phyloP scores from a whole-genome alignment of 352 stramenopile genomes.

The Phytophthora pseudosyringae region DNA sequence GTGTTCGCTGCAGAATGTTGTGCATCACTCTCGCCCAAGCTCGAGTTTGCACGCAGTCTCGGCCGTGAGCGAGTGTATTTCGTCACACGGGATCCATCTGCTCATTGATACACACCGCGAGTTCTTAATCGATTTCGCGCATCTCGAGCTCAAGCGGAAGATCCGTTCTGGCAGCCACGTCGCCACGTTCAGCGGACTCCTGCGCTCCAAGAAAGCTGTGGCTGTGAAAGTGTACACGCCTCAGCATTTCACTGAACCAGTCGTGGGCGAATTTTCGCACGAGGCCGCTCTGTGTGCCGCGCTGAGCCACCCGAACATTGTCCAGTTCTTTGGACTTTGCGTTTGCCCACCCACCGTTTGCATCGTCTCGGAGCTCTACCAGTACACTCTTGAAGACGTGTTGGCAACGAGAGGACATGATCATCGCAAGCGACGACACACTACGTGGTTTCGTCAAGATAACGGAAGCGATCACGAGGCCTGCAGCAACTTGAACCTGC shows the following conservation, averaged over 20 bases:
- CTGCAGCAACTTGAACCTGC: background rate
- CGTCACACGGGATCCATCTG: slow-evolving; percentile 48
- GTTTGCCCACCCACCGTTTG: slow-evolving; percentile 60
- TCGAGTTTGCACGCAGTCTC: slow-evolving; percentile 8
- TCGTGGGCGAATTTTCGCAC: slow-evolving; percentile 54
- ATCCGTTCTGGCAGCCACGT: slow-evolving; percentile 39
- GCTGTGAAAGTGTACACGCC: slow-evolving; percentile 68
- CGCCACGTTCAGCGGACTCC: slow-evolving; percentile 44
- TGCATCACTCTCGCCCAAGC: background rate
- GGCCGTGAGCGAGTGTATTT: slow-evolving; percentile 43
- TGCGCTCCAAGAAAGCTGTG: slow-evolving; percentile 41
- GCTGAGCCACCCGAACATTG: slow-evolving; percentile 59
- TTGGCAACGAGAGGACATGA: slow-evolving; percentile 6
- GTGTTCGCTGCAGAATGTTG: slow-evolving; percentile 28
- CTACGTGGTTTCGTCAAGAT: slow-evolving; percentile 4
- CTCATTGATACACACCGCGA: slow-evolving; percentile 72
- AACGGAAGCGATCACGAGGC: background rate
- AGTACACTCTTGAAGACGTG: slow-evolving; percentile 49
- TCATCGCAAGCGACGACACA: background rate
- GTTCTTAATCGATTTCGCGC: slow-evolving; percentile 64
- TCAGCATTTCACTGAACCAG: slow-evolving; percentile 47
- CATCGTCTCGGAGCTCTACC: slow-evolving; percentile 56
- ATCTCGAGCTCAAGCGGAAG: slow-evolving; percentile 49
- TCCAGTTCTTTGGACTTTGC: slow-evolving; percentile 61
- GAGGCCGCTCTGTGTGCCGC: slow-evolving; percentile 53